Evolutionary conservation across 2,329 filamentous ascomycete genomes (phyloP).

Genomic region (Stenocarpella maydis): DNA sequence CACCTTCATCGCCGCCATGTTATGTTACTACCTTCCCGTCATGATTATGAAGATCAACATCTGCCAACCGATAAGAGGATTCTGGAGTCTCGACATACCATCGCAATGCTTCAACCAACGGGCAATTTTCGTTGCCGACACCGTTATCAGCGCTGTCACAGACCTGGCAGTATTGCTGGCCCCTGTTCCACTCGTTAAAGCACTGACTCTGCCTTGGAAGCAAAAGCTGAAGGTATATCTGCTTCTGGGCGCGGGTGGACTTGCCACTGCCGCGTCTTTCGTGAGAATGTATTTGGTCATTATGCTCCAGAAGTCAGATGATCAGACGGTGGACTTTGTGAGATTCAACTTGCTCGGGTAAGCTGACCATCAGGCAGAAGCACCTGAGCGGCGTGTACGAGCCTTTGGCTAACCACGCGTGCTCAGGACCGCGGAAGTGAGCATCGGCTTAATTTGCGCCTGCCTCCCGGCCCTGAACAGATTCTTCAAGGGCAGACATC

Average conservation of each 20-base stretch:
- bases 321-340: slow-evolving; percentile 32
- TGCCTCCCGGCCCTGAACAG: slow-evolving; percentile 23
- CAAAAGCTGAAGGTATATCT: slow-evolving; percentile 21
- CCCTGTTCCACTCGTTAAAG: slow-evolving; percentile 14
- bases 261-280: slow-evolving; percentile 25
- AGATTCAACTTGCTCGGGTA: slow-evolving; percentile 31
- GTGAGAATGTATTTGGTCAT: slow-evolving; percentile 32
- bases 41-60: slow-evolving; percentile 28
- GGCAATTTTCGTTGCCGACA: slow-evolving; percentile 27
- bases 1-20: slow-evolving; percentile 26
- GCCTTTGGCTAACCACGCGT: background rate
- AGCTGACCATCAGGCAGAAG: background rate
- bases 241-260: slow-evolving; percentile 16
- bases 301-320: slow-evolving; percentile 2
- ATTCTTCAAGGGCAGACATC: slow-evolving; percentile 15
- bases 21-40: slow-evolving; percentile 22
- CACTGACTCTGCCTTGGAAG: slow-evolving; percentile 3
- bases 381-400: background rate
- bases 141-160: slow-evolving; percentile 23
- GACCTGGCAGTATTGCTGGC: slow-evolving; percentile 20
- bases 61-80: slow-evolving; percentile 20
- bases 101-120: slow-evolving; percentile 18
- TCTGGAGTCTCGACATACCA: slow-evolving; percentile 14
- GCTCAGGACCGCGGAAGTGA: slow-evolving; percentile 22
- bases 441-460: slow-evolving; percentile 25